Conservation (phyloP, 139 green algal genomes). For the Cymbomonas tetramitiformis region DNA sequence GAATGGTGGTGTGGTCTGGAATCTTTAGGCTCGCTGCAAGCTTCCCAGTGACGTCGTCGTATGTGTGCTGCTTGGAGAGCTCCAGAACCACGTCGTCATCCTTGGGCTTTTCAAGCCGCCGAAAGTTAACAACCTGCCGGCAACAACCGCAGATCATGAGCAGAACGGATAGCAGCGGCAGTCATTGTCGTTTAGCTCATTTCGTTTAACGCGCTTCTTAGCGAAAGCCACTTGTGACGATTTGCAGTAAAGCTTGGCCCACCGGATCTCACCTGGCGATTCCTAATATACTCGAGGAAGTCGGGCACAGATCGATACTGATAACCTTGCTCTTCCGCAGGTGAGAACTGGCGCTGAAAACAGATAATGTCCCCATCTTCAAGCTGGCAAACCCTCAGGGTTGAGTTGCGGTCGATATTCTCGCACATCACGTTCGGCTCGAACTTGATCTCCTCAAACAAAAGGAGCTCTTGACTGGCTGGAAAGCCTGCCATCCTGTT, state of each 20-base stretch:
- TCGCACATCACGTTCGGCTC: background rate
- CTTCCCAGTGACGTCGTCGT: constrained; percentile 54
- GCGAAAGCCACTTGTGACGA: no score
- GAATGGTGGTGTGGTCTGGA: constrained; percentile 32
- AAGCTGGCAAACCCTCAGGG: constrained; percentile 35
- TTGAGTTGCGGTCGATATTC: background rate
- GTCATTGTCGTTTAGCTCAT: no score
- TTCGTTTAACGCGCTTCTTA: no score
- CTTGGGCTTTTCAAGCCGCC: constrained; percentile 35
- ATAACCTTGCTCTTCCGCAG: no score
- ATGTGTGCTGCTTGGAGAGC: constrained; percentile 54
- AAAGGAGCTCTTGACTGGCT: constrained; percentile 18
- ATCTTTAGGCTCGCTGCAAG: constrained; percentile 42
- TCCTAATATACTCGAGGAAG: no score
- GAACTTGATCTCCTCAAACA: constrained; percentile 82
- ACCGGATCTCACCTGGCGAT: no score
- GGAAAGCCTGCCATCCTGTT: constrained; percentile 28
- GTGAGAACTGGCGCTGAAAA: constrained; percentile 54
- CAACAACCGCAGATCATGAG: no score
- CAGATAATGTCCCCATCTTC: constrained; percentile 78
- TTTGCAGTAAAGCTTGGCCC: no score
- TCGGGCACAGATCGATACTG: no score
- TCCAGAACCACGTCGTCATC: constrained; percentile 66
- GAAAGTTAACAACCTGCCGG: constrained; percentile 46
- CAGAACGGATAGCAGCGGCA: no score